Percentiles rank a stretch among this genome's conserved stretches.
Evolutionary conservation across 108 stramenopile species (phyloP).

Genomic region (Cyclotella sp.): DNA sequence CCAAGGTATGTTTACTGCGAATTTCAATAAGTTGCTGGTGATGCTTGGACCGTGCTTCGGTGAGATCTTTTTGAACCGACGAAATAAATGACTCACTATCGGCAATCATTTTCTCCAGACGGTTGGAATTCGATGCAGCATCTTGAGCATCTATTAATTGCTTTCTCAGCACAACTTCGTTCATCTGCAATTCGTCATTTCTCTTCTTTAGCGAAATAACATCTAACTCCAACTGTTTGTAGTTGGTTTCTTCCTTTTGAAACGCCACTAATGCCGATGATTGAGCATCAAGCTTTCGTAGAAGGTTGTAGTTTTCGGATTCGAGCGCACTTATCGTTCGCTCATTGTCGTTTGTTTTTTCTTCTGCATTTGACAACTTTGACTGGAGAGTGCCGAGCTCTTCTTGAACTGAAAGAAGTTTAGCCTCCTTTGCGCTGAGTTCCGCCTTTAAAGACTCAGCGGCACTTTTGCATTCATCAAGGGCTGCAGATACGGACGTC

Average conservation of each 20-base stretch:
- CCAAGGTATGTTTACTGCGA: slow-evolving; percentile 28
- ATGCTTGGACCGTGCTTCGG: slow-evolving; percentile 27
- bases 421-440: slow-evolving; percentile 21
- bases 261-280: slow-evolving; percentile 23
- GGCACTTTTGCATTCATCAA: slow-evolving; percentile 1
- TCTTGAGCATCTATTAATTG: slow-evolving; percentile 35
- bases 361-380: slow-evolving; percentile 12
- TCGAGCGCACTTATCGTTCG: slow-evolving; percentile 31
- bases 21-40: slow-evolving; percentile 37
- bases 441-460: slow-evolving; percentile 4
- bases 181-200: slow-evolving; percentile 38
- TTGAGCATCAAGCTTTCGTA: slow-evolving; percentile 33
- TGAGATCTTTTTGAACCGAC: slow-evolving; percentile 40
- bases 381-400: slow-evolving; percentile 26
- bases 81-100: slow-evolving; percentile 48
- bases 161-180: slow-evolving; percentile 22
- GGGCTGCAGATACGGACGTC: slow-evolving; percentile 5
- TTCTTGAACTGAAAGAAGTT: slow-evolving; percentile 13
- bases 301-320: slow-evolving; percentile 26
- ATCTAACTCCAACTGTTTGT: slow-evolving; percentile 32
- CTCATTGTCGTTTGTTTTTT: slow-evolving; percentile 21
- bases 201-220: slow-evolving; percentile 23
- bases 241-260: slow-evolving; percentile 17
- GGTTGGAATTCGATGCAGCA: slow-evolving; percentile 32
- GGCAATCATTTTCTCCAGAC: slow-evolving; percentile 35